Evolutionary conservation across 2,329 filamentous ascomycete genomes (phyloP), one percentile per base, ranked within the genome.

Genomic region (Claviceps sorghi): DNA sequence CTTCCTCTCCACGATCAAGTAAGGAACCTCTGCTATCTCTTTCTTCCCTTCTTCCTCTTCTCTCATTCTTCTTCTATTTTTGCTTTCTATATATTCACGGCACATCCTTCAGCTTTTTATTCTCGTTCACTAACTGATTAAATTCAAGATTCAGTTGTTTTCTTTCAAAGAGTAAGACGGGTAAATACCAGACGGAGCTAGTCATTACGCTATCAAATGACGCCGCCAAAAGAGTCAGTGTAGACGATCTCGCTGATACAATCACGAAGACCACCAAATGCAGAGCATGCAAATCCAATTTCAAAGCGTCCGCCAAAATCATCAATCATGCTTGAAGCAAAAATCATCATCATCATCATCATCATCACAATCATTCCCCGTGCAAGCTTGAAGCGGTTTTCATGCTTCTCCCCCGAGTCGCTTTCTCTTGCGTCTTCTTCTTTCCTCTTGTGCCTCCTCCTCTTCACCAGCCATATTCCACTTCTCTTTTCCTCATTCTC

Each of bases 1-100:
- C 19, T 56, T 77, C 3, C 56, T 57, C 15, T 61, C 63, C 5
- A 60, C 58, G 17, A 59, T 78, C 48, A 68, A 60, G 75, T 76
- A 58, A 62, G 44, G 9, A 2, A 19, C 15, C 11, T 19, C 29
- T 47, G 15, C 9, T 15, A 15, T 48, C 2, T n/a, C 7, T 13
- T 4, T 13, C 7, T 10, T 21, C 10, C 7, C 11, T n/a, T 26
- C 26, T 40, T 29, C 26, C 2, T n/a, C n/a, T 29, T 29, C 11
- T n/a, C 5, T 26, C 7, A 13, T 15, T 34, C 8, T 22, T 34
- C 34, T 9, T 46, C 22, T 15, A 5, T 4, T 8, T 47, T 32
- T 22, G 4, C 15, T 10, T 30, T 1, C 42, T n/a, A 9, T 4
- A 3, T 45, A 15, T 19, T 36, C 5, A 1, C 11, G 10, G 2